Evolutionary conservation across 2,329 filamentous ascomycete species (phyloP).

Genomic region (Anisogramma anomala): DNA sequence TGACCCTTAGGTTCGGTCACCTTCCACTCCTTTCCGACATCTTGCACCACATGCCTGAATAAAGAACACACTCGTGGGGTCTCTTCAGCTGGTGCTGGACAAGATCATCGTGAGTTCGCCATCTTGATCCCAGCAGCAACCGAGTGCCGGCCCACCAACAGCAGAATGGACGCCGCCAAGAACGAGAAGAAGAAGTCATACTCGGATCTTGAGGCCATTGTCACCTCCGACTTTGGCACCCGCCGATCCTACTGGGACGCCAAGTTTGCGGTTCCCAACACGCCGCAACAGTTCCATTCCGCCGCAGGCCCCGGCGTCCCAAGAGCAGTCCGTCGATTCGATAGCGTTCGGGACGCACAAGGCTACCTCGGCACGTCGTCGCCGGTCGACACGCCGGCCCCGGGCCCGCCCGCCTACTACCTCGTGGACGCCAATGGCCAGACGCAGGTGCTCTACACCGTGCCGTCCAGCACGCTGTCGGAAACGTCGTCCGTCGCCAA

Average conservation of each 20-base stretch:
- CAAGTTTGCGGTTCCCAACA: conserved; percentile 6
- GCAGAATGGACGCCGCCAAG: background rate
- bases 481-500: background rate
- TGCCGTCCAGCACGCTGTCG: conserved; percentile 1
- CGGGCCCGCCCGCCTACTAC: conserved; percentile 7
- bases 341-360: background rate
- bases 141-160: background rate
- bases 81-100: background rate
- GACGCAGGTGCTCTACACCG: conserved; percentile 7
- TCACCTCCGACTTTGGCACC: background rate
- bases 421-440: conserved; percentile 11
- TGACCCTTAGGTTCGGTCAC: no score
- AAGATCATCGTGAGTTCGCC: background rate
- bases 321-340: no score
- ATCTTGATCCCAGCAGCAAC: background rate
- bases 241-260: conserved; percentile 11
- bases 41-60: background rate
- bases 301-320: background rate
- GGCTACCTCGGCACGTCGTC: background rate
- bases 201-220: conserved; percentile 11
- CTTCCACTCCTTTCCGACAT: background rate
- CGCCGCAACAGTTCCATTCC: background rate
- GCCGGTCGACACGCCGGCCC: conserved; percentile 2
- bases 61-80: background rate
- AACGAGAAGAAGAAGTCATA: conserved; percentile 8